Evolutionary conservation across 225 moss, liverwort and hornwort genomes (phyloP).

Genomic region (Sphagnum tenellum): DNA sequence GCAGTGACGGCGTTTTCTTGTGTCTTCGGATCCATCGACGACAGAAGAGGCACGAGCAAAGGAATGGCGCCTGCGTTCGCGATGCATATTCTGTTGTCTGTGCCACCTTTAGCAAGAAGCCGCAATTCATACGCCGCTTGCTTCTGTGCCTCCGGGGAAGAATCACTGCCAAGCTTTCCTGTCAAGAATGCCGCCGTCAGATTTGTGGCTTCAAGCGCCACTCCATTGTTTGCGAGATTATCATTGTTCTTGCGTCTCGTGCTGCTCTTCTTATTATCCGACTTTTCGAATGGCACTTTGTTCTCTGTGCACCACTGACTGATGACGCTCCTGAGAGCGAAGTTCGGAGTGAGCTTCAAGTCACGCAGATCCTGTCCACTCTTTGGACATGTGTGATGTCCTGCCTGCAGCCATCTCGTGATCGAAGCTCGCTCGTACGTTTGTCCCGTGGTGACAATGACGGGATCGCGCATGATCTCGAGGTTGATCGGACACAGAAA

Average conservation of each 20-base stretch:
- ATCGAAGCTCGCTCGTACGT: constrained; percentile 63
- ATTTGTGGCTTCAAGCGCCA: constrained; percentile 62
- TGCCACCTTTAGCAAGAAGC: constrained; percentile 55
- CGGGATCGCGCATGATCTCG: constrained; percentile 69
- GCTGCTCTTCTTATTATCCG: constrained; percentile 28
- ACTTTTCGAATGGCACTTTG: constrained; percentile 55
- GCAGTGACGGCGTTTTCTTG: constrained; percentile 77
- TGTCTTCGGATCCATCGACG: constrained; percentile 49
- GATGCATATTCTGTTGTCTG: constrained; percentile 59
- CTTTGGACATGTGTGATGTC: constrained; percentile 60
- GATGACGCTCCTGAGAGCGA: constrained; percentile 46
- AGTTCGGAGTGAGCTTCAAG: constrained; percentile 48
- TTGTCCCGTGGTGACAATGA: constrained; percentile 63
- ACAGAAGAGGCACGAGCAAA: constrained; percentile 42
- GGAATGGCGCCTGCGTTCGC: constrained; percentile 65
- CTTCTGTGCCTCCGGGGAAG: constrained; percentile 61
- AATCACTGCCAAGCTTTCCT: constrained; percentile 42
- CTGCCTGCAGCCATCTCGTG: constrained; percentile 57
- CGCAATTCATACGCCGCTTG: constrained; percentile 56
- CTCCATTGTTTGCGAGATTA: constrained; percentile 29
- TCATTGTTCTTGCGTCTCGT: constrained; percentile 28
- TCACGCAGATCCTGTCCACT: constrained; percentile 60
- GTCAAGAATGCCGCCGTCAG: constrained; percentile 60
- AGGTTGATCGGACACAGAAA: constrained; percentile 66
- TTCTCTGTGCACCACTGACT: constrained; percentile 65